Conservation (phyloP, 1,284 basidiomycete species). For the Puccinia horiana region DNA sequence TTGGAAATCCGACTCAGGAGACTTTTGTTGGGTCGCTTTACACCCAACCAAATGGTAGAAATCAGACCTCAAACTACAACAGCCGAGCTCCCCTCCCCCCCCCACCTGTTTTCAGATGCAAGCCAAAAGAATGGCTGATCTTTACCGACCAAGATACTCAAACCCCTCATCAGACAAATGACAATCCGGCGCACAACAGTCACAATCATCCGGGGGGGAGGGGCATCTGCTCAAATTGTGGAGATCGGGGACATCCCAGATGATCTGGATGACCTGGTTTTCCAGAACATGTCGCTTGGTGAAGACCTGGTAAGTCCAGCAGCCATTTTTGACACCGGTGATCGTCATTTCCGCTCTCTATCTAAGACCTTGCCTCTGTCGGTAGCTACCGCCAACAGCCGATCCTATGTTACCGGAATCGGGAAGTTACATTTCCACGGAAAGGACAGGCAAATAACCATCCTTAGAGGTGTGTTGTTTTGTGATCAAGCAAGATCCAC, state of each 20-base stretch:
- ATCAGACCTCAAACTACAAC: too few relatives aligned
- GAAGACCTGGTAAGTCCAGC: background rate
- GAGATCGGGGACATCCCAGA: background rate
- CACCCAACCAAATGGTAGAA: too few relatives aligned
- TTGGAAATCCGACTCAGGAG: background rate
- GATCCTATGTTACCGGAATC: background rate
- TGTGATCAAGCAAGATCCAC: background rate
- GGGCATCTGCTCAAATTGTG: background rate
- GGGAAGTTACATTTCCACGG: background rate
- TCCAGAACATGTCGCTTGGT: background rate
- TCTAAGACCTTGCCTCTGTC: background rate
- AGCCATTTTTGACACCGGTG: background rate
- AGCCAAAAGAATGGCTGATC: background rate
- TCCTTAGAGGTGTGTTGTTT: background rate
- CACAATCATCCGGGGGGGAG: too few relatives aligned
- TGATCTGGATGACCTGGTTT: constrained; percentile 7
- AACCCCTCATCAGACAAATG: background rate
- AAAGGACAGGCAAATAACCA: background rate
- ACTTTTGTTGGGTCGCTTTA: background rate
- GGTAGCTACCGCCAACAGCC: background rate
- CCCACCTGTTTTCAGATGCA: too few relatives aligned
- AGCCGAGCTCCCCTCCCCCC: too few relatives aligned
- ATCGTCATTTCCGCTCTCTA: background rate
- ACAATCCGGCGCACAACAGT: too few relatives aligned
- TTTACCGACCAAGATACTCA: background rate